Evolutionary conservation across 352 stramenopile genomes (phyloP).

Genomic region (Globisporangium nunn): DNA sequence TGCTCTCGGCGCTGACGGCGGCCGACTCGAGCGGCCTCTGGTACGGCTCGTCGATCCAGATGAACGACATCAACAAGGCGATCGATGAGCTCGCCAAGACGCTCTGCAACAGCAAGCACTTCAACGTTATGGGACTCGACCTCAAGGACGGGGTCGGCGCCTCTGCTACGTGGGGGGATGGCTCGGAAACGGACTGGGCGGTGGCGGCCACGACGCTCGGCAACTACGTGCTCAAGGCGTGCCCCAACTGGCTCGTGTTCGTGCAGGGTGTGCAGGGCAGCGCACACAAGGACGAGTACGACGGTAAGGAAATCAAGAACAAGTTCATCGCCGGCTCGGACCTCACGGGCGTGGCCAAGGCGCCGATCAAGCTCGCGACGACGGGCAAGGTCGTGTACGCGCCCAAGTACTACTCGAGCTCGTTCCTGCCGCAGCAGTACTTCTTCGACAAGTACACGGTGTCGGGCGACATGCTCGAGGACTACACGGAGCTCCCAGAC

Average conservation of each 20-base stretch:
- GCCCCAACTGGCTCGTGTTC: constrained; percentile 74
- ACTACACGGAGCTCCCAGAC: constrained; percentile 57
- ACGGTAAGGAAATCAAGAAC: constrained; percentile 49
- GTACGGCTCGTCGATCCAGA: constrained; percentile 69
- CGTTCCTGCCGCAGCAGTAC: constrained; percentile 46
- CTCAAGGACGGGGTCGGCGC: constrained; percentile 65
- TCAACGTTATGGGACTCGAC: constrained; percentile 82
- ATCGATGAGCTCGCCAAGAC: constrained; percentile 63
- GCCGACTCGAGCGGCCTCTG: constrained; percentile 49
- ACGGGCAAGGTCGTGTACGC: constrained; percentile 78
- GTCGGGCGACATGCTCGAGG: constrained; percentile 45
- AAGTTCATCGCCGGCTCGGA: constrained; percentile 65
- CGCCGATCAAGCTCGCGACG: constrained; percentile 50
- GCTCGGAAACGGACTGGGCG: constrained; percentile 70
- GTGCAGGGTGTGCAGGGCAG: constrained; percentile 63
- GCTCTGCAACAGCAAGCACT: constrained; percentile 76
- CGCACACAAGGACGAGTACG: constrained; percentile 60
- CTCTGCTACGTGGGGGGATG: constrained; percentile 69
- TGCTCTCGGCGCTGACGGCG: constrained; percentile 37
- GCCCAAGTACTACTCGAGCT: constrained; percentile 73
- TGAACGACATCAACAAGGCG: constrained; percentile 69
- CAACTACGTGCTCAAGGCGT: constrained; percentile 56
- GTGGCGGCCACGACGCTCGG: constrained; percentile 58
- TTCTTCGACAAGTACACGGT: constrained; percentile 51
- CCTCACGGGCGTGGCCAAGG: constrained; percentile 33